Conservation (phyloP, 108 stramenopile genomes). For the Cyclotella choctawhatcheeana region DNA sequence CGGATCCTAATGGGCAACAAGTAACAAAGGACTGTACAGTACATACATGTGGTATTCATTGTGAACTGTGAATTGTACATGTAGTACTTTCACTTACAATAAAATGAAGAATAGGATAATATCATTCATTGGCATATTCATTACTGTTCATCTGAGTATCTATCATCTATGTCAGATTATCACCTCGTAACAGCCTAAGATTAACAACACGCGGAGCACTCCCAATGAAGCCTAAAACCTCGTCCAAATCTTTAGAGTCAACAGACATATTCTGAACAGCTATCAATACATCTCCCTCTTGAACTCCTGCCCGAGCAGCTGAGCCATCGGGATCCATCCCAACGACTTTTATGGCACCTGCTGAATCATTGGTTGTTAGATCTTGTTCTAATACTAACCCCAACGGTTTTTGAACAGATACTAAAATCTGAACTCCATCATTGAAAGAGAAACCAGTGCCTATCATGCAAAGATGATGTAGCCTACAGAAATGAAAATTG, state of each 20-base stretch:
- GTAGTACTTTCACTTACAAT: too few relatives aligned
- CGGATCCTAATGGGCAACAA: too few relatives aligned
- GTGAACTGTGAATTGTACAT: too few relatives aligned
- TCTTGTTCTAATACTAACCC: constrained; percentile 67
- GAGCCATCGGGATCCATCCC: constrained; percentile 46
- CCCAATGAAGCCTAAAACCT: constrained; percentile 53
- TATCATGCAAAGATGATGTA: constrained; percentile 8
- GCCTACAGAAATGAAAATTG: background rate
- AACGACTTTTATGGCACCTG: constrained; percentile 37
- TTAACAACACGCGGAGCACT: constrained; percentile 61
- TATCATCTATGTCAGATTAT: too few relatives aligned
- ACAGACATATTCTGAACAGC: constrained; percentile 66
- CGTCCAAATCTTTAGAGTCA: constrained; percentile 42
- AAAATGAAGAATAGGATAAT: too few relatives aligned
- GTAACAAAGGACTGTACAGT: too few relatives aligned
- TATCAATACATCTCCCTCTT: constrained; percentile 53
- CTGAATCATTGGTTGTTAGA: background rate
- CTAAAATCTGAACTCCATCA: constrained; percentile 65
- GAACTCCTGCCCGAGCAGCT: constrained; percentile 54
- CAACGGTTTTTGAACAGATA: constrained; percentile 64
- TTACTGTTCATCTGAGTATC: too few relatives aligned
- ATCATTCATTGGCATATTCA: too few relatives aligned
- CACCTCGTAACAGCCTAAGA: constrained; percentile 43
- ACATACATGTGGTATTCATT: too few relatives aligned
- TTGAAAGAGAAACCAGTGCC: constrained; percentile 58